These are phyloP conservation scores for Henckelia pumila DNA, from an alignment of 257 asterid genomes.

Conservation along the genomic window DNA sequence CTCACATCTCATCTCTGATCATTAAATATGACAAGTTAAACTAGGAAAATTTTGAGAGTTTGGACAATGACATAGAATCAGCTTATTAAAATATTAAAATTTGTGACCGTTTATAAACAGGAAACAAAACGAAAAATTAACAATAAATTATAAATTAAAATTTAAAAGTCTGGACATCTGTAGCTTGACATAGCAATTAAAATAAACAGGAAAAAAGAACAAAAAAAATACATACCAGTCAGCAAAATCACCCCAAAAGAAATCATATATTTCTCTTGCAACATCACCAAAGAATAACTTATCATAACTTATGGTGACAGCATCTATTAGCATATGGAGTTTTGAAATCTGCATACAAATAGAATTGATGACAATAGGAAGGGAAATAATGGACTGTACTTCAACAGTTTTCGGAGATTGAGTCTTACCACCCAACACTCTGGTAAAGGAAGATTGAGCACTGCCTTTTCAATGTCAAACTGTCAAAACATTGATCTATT, in stretches of 20 bases:
- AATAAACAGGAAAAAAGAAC: constrained; percentile 21
- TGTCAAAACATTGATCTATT: constrained; percentile 37
- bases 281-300: constrained; percentile 90
- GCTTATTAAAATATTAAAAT: too few relatives aligned
- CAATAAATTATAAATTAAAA: too few relatives aligned
- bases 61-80: too few relatives aligned
- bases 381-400: constrained; percentile 7
- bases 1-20: not conserved
- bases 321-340: constrained; percentile 83
- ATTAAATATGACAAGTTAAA: not conserved
- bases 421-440: constrained; percentile 98
- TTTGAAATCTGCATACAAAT: constrained; percentile 65
- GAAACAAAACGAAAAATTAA: too few relatives aligned
- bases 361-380: constrained; percentile 23
- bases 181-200: constrained; percentile 2
- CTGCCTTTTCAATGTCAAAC: constrained; percentile 66
- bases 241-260: constrained; percentile 97
- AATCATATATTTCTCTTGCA: constrained; percentile 85
- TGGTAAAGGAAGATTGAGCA: constrained; percentile 70
- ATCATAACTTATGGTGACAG: constrained; percentile 77
- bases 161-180: too few relatives aligned
- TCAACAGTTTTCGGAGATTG: constrained; percentile 16
- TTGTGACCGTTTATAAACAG: too few relatives aligned
- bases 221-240: constrained; percentile 62
- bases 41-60: not conserved